Evolutionary conservation across 306 rosid genomes (phyloP).

Genomic region (Ziziphus jujuba): DNA sequence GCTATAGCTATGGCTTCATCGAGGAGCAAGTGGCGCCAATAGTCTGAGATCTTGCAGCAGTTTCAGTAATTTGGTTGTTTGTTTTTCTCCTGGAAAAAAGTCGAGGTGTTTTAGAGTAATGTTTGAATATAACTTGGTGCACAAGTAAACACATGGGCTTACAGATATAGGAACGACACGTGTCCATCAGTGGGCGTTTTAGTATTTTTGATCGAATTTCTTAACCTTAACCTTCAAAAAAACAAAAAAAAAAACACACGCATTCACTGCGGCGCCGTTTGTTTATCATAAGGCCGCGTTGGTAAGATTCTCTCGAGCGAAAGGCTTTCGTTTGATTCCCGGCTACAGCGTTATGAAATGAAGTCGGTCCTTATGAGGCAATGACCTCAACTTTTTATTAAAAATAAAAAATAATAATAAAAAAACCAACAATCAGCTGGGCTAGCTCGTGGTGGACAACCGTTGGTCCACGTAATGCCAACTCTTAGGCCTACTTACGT

Average conservation of each 20-base stretch:
- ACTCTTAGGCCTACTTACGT: no score
- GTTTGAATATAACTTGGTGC: background rate
- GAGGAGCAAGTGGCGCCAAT: conserved; percentile 16
- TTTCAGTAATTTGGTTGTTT: background rate
- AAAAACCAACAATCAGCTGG: no score
- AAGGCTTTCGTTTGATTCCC: no score
- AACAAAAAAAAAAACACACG: conserved; percentile 35
- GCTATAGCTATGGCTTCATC: no score
- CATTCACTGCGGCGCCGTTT: conserved; percentile 14
- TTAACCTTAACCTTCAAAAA: background rate
- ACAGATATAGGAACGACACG: background rate
- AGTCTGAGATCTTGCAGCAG: conserved; percentile 21
- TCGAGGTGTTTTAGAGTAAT: background rate
- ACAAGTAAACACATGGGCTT: background rate
- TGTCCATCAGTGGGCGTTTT: background rate
- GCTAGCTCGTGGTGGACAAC: no score
- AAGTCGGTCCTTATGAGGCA: no score
- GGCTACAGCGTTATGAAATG: no score
- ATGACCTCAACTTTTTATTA: no score
- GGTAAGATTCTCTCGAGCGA: no score
- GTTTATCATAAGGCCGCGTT: no score
- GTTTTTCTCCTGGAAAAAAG: background rate
- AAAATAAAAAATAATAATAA: no score
- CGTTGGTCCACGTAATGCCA: no score
- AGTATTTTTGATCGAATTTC: background rate